Conservation (phyloP, 2,329 filamentous ascomycete species). For the Rhinocladiella similis region DNA sequence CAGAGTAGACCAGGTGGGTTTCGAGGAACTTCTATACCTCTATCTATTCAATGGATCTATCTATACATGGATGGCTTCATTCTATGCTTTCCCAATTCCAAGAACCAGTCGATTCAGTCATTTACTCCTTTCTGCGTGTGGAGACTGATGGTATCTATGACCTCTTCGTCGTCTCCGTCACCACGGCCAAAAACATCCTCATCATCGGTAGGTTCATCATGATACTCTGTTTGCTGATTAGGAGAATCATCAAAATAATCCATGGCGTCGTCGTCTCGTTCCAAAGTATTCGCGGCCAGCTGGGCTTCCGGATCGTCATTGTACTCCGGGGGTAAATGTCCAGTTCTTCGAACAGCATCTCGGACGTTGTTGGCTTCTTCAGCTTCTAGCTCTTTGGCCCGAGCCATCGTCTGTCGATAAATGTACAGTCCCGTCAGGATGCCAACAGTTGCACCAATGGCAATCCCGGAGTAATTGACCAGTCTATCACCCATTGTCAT, state of each 20-base stretch:
- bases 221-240: slow-evolving; percentile 40
- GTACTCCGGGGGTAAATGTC: slow-evolving; percentile 27
- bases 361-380: slow-evolving; percentile 45
- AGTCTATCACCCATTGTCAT: slow-evolving; percentile 79
- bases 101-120: background rate
- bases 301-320: slow-evolving; percentile 41
- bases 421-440: slow-evolving; percentile 78
- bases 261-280: slow-evolving; percentile 43
- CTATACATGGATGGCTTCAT: background rate
- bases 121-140: slow-evolving; percentile 32
- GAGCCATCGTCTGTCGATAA: slow-evolving; percentile 63
- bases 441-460: slow-evolving; percentile 70
- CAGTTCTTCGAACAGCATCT: slow-evolving; percentile 35
- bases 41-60: background rate
- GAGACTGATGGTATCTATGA: slow-evolving; percentile 39
- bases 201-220: slow-evolving; percentile 55
- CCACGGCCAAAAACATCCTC: slow-evolving; percentile 46
- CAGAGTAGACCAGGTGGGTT: too few species aligned
- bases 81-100: background rate
- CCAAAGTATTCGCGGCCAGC: slow-evolving; percentile 41
- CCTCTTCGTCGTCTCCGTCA: slow-evolving; percentile 33
- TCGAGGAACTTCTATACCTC: background rate
- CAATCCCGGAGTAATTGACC: slow-evolving; percentile 81
- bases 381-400: slow-evolving; percentile 50
- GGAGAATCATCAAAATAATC: slow-evolving; percentile 44